Percentiles rank a stretch among this genome's conserved stretches.
Evolutionary conservation across 768 basidiomycete species (phyloP).

Genomic region (Kwoniella sp.): DNA sequence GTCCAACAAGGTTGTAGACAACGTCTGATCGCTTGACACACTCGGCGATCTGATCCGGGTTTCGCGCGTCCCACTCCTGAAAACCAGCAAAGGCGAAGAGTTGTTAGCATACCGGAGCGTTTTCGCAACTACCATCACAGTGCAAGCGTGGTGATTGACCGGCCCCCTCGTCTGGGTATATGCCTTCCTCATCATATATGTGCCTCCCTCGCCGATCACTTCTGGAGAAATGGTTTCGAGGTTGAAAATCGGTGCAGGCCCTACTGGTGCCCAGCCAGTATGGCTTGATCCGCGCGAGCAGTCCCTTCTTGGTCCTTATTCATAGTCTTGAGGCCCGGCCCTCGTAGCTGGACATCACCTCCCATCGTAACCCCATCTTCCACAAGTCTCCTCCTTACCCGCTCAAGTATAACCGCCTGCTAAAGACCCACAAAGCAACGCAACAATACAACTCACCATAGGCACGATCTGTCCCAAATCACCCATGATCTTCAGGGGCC

Average conservation of each 20-base stretch:
- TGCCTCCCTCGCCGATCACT: too few species aligned
- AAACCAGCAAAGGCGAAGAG: not conserved
- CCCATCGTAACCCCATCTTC: not conserved
- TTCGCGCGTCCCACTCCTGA: slow-evolving; percentile 94
- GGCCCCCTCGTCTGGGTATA: too few species aligned
- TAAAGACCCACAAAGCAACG: not conserved
- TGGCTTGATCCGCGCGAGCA: too few species aligned
- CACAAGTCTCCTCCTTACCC: slow-evolving; percentile 5
- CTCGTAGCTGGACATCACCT: not conserved
- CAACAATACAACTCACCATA: slow-evolving; percentile 65
- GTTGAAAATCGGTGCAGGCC: too few species aligned
- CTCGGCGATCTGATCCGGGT: slow-evolving; percentile 87
- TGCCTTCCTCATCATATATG: not conserved
- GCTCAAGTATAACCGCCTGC: too few species aligned
- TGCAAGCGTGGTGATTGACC: too few species aligned
- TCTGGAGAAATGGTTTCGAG: too few species aligned
- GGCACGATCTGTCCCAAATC: slow-evolving; percentile 95
- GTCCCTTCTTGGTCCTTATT: too few species aligned
- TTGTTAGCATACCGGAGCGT: too few species aligned
- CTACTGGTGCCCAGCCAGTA: too few species aligned
- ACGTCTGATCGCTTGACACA: slow-evolving; percentile 92
- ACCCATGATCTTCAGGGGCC: slow-evolving; percentile 88
- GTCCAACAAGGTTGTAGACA: slow-evolving; percentile 92
- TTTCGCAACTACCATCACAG: too few species aligned
- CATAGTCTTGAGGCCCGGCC: too few species aligned